Percentiles rank a stretch among this genome's conserved stretches.
These are phyloP conservation scores for Amylocarpus encephaloides DNA, from an alignment of 2,329 filamentous ascomycete genomes.

Conservation along the genomic window DNA sequence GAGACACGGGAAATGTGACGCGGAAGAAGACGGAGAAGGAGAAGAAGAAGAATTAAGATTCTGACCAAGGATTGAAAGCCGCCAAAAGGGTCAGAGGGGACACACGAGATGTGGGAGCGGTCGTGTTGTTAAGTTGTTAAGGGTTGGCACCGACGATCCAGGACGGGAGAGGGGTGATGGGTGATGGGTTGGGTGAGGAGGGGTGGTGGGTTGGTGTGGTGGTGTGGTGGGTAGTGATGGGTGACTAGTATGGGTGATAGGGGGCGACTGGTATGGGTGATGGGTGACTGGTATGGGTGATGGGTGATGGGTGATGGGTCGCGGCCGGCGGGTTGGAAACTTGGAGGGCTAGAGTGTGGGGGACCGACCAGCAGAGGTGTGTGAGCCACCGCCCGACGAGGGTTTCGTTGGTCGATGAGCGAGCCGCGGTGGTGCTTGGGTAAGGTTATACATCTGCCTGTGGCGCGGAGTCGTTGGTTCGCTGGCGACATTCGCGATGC, in stretches of 20 bases:
- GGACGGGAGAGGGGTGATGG: background rate
- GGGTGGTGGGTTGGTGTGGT: conserved; percentile 25
- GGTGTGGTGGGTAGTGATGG: no score
- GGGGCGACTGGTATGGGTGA: no score
- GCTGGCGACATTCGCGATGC: conserved; percentile 4
- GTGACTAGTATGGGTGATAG: no score
- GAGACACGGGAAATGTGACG: conserved; percentile 15
- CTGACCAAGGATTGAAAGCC: conserved; percentile 7
- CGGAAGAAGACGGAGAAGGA: conserved; percentile 8
- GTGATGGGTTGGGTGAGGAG: conserved; percentile 13
- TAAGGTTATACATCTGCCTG: conserved; percentile 14
- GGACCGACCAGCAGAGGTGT: conserved; percentile 17
- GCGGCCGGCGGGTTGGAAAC: no score
- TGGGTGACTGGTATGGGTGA: no score
- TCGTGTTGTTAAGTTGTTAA: conserved; percentile 15
- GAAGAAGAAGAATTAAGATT: conserved; percentile 16
- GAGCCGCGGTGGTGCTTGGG: conserved; percentile 14
- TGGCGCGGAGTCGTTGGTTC: conserved; percentile 16
- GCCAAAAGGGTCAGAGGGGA: conserved; percentile 10
- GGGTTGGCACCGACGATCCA: conserved; percentile 11
- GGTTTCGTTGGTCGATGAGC: conserved; percentile 14
- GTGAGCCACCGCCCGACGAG: conserved; percentile 19
- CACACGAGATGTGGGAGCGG: conserved; percentile 10
- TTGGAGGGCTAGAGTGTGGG: no score
- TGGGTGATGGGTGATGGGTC: no score